A percentile compares a stretch with the other conserved stretches of the same genome.
Conservation (phyloP, 1,284 basidiomycete species). For the Vanrija humicola region DNA sequence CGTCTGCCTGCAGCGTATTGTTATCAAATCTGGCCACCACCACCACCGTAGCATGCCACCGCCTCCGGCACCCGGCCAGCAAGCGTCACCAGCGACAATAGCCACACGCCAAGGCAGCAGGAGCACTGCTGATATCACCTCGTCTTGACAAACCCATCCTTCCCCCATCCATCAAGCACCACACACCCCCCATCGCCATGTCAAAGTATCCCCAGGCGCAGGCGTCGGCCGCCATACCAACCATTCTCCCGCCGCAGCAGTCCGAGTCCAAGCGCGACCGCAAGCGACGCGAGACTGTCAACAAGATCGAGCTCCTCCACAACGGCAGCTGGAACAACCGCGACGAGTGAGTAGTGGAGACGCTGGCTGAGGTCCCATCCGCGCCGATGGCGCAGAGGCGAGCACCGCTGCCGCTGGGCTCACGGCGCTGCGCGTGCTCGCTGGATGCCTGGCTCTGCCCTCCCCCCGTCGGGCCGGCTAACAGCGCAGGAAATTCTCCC, state of each 20-base stretch:
- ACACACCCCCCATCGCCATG: conserved; percentile 4
- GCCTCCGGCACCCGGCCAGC: too few species aligned
- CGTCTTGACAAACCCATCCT: not conserved
- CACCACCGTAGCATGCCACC: too few species aligned
- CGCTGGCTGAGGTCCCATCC: not conserved
- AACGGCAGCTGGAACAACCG: conserved; percentile 50
- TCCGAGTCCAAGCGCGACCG: conserved; percentile 52
- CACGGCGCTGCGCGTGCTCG: not conserved
- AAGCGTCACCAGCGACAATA: too few species aligned
- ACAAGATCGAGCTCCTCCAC: conserved; percentile 52
- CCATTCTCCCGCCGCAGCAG: conserved; percentile 37
- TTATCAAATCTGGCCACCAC: not conserved
- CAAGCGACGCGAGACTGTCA: conserved; percentile 52
- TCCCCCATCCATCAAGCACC: not conserved
- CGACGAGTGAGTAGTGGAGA: conserved; percentile 47
- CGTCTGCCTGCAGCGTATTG: too few species aligned
- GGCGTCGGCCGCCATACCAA: conserved; percentile 20
- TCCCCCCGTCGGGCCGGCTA: not conserved
- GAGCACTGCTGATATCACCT: too few species aligned
- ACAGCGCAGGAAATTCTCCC: conserved; percentile 43
- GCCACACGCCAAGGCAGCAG: too few species aligned
- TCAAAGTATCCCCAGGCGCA: conserved; percentile 16
- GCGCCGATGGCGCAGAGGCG: not conserved
- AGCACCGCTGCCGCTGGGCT: too few species aligned
- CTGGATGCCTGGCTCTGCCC: not conserved